Percentiles rank a stretch among this genome's conserved stretches.
phyloP scores from a whole-genome alignment of 257 asterid genomes.

The Ilex aquifolium region DNA sequence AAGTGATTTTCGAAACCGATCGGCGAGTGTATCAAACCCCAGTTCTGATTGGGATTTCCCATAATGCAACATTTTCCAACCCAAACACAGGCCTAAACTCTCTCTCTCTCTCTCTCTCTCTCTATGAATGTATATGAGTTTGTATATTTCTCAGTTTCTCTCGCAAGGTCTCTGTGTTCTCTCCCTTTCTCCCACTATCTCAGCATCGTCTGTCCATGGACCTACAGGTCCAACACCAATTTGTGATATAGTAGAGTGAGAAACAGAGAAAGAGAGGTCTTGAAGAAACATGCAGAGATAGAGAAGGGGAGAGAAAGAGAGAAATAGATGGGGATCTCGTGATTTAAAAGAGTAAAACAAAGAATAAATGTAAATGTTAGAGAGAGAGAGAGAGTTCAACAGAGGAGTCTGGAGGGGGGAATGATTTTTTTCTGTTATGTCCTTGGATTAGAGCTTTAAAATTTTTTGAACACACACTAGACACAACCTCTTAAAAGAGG shows the following conservation, averaged over 20 bases:
- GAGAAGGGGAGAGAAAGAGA: constrained; percentile 24
- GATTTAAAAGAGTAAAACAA: constrained; percentile 1
- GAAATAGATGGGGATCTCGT: constrained; percentile 11
- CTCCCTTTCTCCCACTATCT: neutral
- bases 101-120: no score
- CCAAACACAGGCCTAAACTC: constrained; percentile 11
- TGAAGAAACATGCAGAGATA: constrained; percentile 34
- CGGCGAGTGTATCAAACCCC: constrained; percentile 32
- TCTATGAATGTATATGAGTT: neutral
- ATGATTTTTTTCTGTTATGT: no score
- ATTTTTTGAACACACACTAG: no score
- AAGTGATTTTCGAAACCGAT: constrained; percentile 36
- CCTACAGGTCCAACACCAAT: no score
- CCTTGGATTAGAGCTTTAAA: no score
- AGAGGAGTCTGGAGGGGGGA: no score
- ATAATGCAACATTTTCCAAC: constrained; percentile 31
- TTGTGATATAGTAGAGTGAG: neutral
- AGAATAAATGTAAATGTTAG: constrained; percentile 1
- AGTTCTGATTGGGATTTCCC: constrained; percentile 28
- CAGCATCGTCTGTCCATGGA: neutral
- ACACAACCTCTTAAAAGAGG: no score
- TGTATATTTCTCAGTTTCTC: neutral
- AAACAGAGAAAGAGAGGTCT: constrained; percentile 3
- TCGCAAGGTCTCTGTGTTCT: neutral
- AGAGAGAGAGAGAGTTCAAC: no score